These are phyloP conservation scores for Bullera alba DNA, from an alignment of 768 basidiomycete genomes.

Conservation along the genomic window DNA sequence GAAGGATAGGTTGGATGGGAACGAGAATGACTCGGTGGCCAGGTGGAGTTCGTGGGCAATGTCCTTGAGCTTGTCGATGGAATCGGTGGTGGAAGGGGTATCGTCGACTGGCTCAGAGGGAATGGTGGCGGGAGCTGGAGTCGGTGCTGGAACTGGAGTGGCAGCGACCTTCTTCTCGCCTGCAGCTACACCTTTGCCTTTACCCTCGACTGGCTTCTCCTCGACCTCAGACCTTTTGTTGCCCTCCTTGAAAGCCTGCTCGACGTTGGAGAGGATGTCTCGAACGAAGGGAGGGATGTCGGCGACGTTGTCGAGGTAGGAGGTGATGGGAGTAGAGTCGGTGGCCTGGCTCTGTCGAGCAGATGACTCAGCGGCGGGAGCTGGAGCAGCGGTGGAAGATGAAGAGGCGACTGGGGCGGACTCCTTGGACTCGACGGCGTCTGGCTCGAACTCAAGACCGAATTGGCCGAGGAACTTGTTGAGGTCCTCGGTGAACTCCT, in stretches of 20 bases:
- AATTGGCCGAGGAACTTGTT: constrained; percentile 36
- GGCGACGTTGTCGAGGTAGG: constrained; percentile 18
- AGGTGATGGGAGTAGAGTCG: constrained; percentile 23
- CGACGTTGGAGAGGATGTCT: constrained; percentile 35
- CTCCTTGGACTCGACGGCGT: not conserved
- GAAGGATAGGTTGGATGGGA: constrained; percentile 30
- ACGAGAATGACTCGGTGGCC: constrained; percentile 22
- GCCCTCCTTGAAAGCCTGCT: constrained; percentile 26
- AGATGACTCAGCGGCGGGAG: constrained; percentile 1
- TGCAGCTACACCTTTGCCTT: constrained; percentile 34
- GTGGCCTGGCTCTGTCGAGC: constrained; percentile 1
- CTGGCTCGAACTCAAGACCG: constrained; percentile 34
- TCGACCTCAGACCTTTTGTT: constrained; percentile 3
- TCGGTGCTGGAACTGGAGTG: constrained; percentile 9
- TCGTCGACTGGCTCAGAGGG: constrained; percentile 2
- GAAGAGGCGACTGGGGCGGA: not conserved
- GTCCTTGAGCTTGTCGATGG: constrained; percentile 18
- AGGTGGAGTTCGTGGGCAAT: constrained; percentile 23
- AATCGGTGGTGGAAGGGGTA: constrained; percentile 4
- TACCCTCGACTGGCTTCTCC: constrained; percentile 10
- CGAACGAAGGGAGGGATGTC: constrained; percentile 35
- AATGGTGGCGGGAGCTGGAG: constrained; percentile 1
- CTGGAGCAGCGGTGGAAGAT: not conserved
- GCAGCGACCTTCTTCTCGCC: constrained; percentile 21
- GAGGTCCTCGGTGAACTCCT: constrained; percentile 4